Evolutionary conservation across 2,329 filamentous ascomycete genomes (phyloP).

Genomic region (Colletotrichum ledebouriae): DNA sequence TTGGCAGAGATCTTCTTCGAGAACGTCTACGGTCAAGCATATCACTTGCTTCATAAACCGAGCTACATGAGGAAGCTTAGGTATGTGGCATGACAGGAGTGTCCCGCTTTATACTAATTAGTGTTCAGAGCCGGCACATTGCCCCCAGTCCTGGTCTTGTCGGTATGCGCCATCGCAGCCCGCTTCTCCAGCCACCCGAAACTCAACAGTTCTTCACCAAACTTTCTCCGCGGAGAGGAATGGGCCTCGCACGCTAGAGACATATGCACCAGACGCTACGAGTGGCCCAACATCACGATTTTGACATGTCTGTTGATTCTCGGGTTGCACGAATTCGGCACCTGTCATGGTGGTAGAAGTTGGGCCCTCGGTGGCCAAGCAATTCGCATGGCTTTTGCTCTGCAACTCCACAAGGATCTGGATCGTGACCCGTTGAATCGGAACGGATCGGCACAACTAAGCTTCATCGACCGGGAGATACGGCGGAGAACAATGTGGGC

Average conservation of each 20-base stretch:
- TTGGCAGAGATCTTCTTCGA: constrained; percentile 96
- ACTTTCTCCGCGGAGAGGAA: constrained; percentile 88
- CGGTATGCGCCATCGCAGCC: constrained; percentile 94
- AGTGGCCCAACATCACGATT: constrained; percentile 96
- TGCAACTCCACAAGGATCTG: constrained; percentile 92
- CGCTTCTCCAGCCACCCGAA: constrained; percentile 92
- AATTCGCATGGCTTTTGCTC: constrained; percentile 94
- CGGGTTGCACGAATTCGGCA: constrained; percentile 95
- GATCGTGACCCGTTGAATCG: constrained; percentile 82
- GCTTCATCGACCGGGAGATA: constrained; percentile 94
- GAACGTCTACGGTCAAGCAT: constrained; percentile 94
- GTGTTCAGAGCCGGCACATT: constrained; percentile 76
- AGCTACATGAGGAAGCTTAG: constrained; percentile 92
- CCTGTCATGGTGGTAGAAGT: constrained; percentile 93
- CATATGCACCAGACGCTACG: constrained; percentile 88
- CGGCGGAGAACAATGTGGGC: constrained; percentile 97
- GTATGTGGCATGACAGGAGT: constrained; percentile 58
- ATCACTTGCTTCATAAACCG: constrained; percentile 94
- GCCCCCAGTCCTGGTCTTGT: constrained; percentile 91
- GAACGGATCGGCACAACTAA: constrained; percentile 76
- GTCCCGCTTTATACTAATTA: constrained; percentile 43
- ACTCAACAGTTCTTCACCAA: constrained; percentile 76
- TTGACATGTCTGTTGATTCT: constrained; percentile 90
- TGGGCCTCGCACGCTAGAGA: constrained; percentile 91
- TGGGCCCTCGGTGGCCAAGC: constrained; percentile 97